Conservation (phyloP, 164 flowering plant species). For the Tetrastigma voinierianum region DNA sequence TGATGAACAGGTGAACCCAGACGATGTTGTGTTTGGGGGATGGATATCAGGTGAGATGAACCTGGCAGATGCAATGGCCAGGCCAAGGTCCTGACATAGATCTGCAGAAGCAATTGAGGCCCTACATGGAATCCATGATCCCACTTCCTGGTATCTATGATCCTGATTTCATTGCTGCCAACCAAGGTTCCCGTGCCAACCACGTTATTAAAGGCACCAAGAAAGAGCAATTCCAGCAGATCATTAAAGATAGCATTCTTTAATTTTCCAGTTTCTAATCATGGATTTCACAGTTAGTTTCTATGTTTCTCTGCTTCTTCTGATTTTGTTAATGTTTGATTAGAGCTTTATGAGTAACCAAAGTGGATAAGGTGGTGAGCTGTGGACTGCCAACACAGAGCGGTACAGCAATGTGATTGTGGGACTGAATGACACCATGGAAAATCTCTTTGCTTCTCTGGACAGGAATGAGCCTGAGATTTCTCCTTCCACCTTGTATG, state of each 20-base stretch:
- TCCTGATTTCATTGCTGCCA: conserved; percentile 98
- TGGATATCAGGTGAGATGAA: conserved; percentile 98
- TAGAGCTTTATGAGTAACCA: conserved; percentile 84
- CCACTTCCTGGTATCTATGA: conserved; percentile 96
- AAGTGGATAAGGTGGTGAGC: conserved; percentile 88
- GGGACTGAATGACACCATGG: conserved; percentile 95
- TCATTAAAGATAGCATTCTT: conserved; percentile 87
- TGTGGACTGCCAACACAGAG: conserved; percentile 99
- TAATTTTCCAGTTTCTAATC: no score
- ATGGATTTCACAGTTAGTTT: no score
- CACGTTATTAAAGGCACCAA: conserved; percentile 88
- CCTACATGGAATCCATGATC: conserved; percentile 97
- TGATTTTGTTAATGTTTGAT: not conserved
- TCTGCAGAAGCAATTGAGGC: conserved; percentile 93
- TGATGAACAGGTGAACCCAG: conserved; percentile 88
- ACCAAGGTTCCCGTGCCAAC: conserved; percentile 91
- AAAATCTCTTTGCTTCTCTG: conserved; percentile 73
- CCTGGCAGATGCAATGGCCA: conserved; percentile 93
- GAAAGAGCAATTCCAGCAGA: conserved; percentile 78
- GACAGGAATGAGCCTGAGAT: conserved; percentile 88
- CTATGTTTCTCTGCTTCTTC: not conserved
- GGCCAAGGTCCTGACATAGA: conserved; percentile 93
- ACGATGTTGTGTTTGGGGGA: conserved; percentile 92
- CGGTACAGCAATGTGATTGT: conserved; percentile 89
- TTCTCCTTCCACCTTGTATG: conserved; percentile 91